phyloP scores from a whole-genome alignment of 2,329 filamentous ascomycete genomes.

The Ophiocordyceps polyrhachis-furcata region DNA sequence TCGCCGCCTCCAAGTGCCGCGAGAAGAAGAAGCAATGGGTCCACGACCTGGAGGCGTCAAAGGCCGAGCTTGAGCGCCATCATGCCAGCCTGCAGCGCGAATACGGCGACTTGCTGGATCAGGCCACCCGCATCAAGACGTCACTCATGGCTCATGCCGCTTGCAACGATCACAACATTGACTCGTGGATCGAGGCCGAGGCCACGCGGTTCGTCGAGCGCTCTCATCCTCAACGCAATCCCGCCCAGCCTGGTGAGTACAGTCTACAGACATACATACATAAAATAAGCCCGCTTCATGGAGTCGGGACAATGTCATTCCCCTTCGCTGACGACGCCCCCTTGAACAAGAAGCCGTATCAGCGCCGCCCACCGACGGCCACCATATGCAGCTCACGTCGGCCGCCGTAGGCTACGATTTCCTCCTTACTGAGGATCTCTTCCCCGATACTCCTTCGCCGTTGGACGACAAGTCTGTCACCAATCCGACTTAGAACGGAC shows the following conservation, averaged over 20 bases:
- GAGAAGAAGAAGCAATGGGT: slow-evolving; percentile 44
- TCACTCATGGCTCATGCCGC: slow-evolving; percentile 31
- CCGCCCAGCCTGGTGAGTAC: not conserved
- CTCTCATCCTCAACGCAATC: not conserved
- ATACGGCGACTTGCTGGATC: slow-evolving; percentile 20
- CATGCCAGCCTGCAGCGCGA: slow-evolving; percentile 24
- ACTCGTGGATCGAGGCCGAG: slow-evolving; percentile 33
- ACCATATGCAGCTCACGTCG: not conserved
- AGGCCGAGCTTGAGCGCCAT: slow-evolving; percentile 22
- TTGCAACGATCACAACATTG: slow-evolving; percentile 33
- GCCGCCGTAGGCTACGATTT: slow-evolving; percentile 17
- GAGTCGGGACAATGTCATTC: no score
- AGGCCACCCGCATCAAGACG: slow-evolving; percentile 28
- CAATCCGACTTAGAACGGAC: not conserved
- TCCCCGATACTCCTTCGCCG: slow-evolving; percentile 5
- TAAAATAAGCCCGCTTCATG: no score
- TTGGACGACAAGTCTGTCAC: not conserved
- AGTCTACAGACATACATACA: no score
- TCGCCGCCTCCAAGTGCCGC: slow-evolving; percentile 57
- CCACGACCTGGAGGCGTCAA: slow-evolving; percentile 27
- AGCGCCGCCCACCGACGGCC: not conserved
- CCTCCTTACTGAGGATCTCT: slow-evolving; percentile 18
- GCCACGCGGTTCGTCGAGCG: slow-evolving; percentile 27
- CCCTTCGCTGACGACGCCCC: not conserved
- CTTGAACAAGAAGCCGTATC: not conserved